A percentile compares a stretch with the other conserved stretches of the same genome.
Evolutionary conservation across 768 basidiomycete species (phyloP).

Genomic region (Mycena crocata): DNA sequence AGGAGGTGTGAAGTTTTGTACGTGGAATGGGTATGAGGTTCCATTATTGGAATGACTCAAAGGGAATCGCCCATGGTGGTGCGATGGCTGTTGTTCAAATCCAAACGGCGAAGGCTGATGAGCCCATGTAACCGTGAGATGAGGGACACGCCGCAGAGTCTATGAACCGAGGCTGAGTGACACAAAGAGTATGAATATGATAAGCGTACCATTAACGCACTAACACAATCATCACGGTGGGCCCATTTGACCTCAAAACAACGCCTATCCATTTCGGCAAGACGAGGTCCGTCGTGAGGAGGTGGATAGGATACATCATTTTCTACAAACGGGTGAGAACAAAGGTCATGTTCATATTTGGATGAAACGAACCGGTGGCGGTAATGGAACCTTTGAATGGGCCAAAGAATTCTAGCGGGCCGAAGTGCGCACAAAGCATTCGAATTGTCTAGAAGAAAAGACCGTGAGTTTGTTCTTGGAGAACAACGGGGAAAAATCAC

Average conservation of each 20-base stretch:
- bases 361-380: constrained; percentile 31
- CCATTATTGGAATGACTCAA: constrained; percentile 29
- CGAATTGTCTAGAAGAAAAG: constrained; percentile 57
- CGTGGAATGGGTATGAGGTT: constrained; percentile 46
- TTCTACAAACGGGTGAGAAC: not conserved
- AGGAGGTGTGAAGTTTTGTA: constrained; percentile 37
- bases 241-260: constrained; percentile 88
- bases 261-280: constrained; percentile 63
- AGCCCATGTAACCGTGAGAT: constrained; percentile 84
- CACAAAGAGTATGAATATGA: not conserved
- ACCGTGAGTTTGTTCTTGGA: not conserved
- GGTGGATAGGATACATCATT: constrained; percentile 47
- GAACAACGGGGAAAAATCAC: constrained; percentile 20
- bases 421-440: constrained; percentile 69
- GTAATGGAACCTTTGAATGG: constrained; percentile 38
- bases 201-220: constrained; percentile 71
- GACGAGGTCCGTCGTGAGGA: constrained; percentile 70
- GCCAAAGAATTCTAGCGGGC: constrained; percentile 68
- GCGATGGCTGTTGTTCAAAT: constrained; percentile 29
- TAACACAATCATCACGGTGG: constrained; percentile 80
- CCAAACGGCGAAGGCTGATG: constrained; percentile 61
- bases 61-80: constrained; percentile 27
- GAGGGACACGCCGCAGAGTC: constrained; percentile 78
- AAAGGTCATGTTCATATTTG: not conserved
- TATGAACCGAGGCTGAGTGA: constrained; percentile 42